phyloP scores from a whole-genome alignment of 2,329 filamentous ascomycete genomes.

The Pseudopithomyces chartarum region DNA sequence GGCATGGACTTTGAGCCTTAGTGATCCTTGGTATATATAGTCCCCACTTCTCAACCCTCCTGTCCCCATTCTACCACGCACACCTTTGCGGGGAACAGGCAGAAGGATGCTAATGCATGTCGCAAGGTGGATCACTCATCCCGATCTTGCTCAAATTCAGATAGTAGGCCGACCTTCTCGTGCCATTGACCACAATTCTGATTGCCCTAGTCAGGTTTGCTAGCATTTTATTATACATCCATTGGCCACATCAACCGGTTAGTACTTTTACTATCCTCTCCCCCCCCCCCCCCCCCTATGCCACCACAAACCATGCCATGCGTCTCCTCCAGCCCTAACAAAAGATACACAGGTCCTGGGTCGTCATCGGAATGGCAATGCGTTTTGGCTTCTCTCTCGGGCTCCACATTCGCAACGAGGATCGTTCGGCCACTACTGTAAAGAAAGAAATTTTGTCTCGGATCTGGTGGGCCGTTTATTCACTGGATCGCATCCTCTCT shows the following conservation, averaged over 20 bases:
- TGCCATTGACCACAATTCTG: neutral
- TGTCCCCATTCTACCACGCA: neutral
- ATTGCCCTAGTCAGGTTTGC: conserved; percentile 26
- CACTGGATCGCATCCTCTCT: conserved; percentile 42
- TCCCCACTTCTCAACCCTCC: neutral
- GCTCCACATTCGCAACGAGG: conserved; percentile 44
- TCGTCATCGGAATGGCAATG: conserved; percentile 41
- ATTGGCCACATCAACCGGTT: conserved; percentile 49
- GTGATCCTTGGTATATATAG: conserved; percentile 26
- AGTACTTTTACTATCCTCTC: conserved; percentile 3
- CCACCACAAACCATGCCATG: neutral
- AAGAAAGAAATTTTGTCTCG: conserved; percentile 41
- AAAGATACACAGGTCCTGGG: conserved; percentile 39
- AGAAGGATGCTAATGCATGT: neutral
- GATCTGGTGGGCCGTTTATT: conserved; percentile 49
- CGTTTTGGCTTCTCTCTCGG: conserved; percentile 44
- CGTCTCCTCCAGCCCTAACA: neutral
- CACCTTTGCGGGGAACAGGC: neutral
- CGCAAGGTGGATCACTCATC: conserved; percentile 19
- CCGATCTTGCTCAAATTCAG: conserved; percentile 46
- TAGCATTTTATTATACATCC: conserved; percentile 46
- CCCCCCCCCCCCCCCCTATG: neutral
- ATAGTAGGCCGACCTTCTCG: conserved; percentile 20
- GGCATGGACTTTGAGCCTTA: conserved; percentile 38
- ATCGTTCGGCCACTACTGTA: conserved; percentile 22